Conservation (phyloP, 1,284 basidiomycete species). For the Moesziomyces sp. region DNA sequence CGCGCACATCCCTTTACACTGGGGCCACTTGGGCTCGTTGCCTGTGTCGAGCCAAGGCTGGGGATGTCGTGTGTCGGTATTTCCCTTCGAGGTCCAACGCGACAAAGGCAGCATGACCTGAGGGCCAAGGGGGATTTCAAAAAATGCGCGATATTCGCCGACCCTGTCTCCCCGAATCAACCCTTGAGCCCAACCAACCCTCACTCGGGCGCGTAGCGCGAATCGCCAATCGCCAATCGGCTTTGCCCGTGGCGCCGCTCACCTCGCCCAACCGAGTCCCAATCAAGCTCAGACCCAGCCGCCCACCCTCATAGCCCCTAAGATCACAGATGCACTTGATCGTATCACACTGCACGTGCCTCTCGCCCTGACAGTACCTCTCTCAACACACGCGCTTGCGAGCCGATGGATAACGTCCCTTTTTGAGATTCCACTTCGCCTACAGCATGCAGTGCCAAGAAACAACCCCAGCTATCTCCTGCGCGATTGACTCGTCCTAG, state of each 20-base stretch:
- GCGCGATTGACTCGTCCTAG: conserved; percentile 51
- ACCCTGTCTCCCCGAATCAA: background rate
- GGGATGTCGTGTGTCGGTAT: conserved; percentile 16
- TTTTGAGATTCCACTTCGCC: too few species aligned
- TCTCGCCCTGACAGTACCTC: too few species aligned
- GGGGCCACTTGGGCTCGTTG: background rate
- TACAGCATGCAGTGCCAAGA: background rate
- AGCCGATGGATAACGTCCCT: too few species aligned
- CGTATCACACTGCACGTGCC: too few species aligned
- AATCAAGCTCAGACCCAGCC: background rate
- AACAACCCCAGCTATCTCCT: conserved; percentile 15
- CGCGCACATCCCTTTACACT: conserved; percentile 2
- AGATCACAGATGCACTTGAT: too few species aligned
- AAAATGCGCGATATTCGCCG: conserved; percentile 24
- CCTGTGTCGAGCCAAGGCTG: background rate
- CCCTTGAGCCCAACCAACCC: too few species aligned
- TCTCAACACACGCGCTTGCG: too few species aligned
- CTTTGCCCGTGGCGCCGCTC: background rate
- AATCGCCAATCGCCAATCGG: too few species aligned
- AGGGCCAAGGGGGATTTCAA: background rate
- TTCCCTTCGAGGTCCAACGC: background rate
- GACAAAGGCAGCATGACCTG: too few species aligned
- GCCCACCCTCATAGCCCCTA: too few species aligned
- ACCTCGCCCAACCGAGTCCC: background rate
- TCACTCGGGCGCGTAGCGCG: too few species aligned